Evolutionary conservation across 176 grass and related monocot species (phyloP).

Genomic region (Eleusine coracana): DNA sequence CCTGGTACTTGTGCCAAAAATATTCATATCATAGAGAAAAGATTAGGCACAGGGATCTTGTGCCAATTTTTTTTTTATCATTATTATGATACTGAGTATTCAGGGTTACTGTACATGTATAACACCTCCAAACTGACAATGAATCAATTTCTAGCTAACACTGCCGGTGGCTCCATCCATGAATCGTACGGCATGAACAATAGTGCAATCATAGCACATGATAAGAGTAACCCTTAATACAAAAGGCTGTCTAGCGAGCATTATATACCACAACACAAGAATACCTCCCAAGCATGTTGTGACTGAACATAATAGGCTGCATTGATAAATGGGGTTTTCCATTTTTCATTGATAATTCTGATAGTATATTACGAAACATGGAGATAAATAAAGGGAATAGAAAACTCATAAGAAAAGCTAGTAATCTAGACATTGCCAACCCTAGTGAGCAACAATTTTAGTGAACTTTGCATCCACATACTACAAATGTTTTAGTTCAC

Average conservation of each 20-base stretch:
- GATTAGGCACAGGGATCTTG: neutral
- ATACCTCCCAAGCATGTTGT: neutral
- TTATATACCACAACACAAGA: neutral
- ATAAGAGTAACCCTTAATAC: neutral
- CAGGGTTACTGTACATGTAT: neutral
- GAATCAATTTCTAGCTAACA: neutral
- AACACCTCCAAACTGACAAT: neutral
- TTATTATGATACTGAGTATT: neutral
- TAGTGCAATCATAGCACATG: neutral
- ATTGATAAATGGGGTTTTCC: neutral
- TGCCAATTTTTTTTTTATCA: conserved; percentile 1
- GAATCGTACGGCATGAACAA: neutral
- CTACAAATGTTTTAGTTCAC: neutral
- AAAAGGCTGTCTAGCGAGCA: neutral
- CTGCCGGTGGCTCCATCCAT: neutral
- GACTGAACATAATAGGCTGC: neutral
- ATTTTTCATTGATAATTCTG: neutral
- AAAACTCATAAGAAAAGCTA: neutral
- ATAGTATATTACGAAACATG: neutral
- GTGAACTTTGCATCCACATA: neutral
- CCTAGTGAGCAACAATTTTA: neutral
- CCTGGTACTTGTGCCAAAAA: neutral
- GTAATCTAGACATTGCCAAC: neutral
- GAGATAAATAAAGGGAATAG: neutral
- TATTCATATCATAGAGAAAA: conserved; percentile 4